phyloP scores from a whole-genome alignment of 169 alveolate species.

The Plasmodium ovale region DNA sequence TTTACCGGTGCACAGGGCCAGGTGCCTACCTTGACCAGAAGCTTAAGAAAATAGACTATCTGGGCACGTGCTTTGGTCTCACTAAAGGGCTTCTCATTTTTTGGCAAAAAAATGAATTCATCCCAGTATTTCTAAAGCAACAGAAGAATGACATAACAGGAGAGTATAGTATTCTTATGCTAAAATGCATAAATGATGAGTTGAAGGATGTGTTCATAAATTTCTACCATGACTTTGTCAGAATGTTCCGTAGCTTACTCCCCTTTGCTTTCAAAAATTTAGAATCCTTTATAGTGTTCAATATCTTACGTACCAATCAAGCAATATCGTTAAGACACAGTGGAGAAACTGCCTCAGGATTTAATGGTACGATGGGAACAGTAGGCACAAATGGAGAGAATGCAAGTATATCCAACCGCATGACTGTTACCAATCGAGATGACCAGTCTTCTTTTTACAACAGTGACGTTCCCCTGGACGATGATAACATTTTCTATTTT shows the following conservation, averaged over 20 bases:
- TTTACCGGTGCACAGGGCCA: slow-evolving; percentile 2
- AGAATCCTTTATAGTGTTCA: slow-evolving; percentile 46
- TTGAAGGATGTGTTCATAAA: slow-evolving; percentile 24
- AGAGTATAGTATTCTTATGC: slow-evolving; percentile 95
- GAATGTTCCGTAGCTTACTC: slow-evolving; percentile 28
- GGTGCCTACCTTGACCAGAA: slow-evolving; percentile 80
- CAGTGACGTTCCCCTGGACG: neutral
- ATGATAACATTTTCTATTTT: slow-evolving; percentile 36
- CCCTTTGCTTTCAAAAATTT: slow-evolving; percentile 36
- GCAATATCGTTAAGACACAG: neutral
- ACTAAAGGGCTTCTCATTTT: slow-evolving; percentile 93
- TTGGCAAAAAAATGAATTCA: slow-evolving; percentile 94
- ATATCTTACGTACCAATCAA: slow-evolving; percentile 31
- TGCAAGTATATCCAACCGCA: no score
- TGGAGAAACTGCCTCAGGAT: no score
- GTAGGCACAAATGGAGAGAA: neutral
- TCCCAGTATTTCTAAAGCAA: slow-evolving; percentile 95
- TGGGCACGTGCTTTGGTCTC: slow-evolving; percentile 98
- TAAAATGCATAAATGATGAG: slow-evolving; percentile 80
- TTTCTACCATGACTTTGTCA: slow-evolving; percentile 35
- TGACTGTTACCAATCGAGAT: neutral
- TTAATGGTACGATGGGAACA: no score
- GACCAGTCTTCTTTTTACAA: slow-evolving; percentile 20
- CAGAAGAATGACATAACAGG: slow-evolving; percentile 98
- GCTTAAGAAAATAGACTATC: slow-evolving; percentile 90